Evolutionary conservation across 2,329 filamentous ascomycete species (phyloP).

Genomic region (Fusarium xylarioides): DNA sequence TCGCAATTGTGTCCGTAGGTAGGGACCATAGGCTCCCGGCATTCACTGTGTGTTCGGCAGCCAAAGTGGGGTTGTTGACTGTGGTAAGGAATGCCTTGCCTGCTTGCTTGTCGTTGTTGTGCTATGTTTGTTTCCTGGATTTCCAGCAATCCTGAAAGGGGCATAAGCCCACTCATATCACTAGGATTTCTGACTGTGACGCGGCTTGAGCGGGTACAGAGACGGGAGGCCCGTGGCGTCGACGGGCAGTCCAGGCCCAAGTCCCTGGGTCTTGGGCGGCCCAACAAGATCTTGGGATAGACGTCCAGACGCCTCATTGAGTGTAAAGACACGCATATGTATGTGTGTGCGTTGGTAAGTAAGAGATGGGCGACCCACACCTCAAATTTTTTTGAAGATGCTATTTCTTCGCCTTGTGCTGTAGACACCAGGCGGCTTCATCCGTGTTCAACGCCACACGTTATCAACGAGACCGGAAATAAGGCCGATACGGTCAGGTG

Average conservation of each 20-base stretch:
- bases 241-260: conserved; percentile 41
- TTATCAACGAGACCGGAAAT: background rate
- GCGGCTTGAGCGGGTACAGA: conserved; percentile 40
- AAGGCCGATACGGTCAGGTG: background rate
- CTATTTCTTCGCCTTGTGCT: background rate
- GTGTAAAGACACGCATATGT: conserved; percentile 5
- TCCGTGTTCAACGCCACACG: background rate
- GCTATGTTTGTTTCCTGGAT: conserved; percentile 21
- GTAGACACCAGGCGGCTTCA: background rate
- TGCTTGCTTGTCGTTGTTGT: conserved; percentile 1
- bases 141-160: conserved; percentile 21
- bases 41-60: conserved; percentile 30
- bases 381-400: background rate
- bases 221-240: conserved; percentile 41
- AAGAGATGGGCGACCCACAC: background rate
- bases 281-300: conserved; percentile 17
- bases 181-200: conserved; percentile 28
- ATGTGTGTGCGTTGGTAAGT: background rate
- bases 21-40: conserved; percentile 17
- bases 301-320: conserved; percentile 22
- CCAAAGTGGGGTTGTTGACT: conserved; percentile 22
- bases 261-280: conserved; percentile 32
- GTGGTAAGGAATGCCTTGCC: conserved; percentile 28
- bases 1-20: background rate
- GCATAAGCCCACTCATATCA: conserved; percentile 18